Percentiles rank a stretch among this genome's conserved stretches.
Evolutionary conservation across 495 filamentous ascomycete genomes (phyloP).

Genomic region (Amniculicola lignicola): DNA sequence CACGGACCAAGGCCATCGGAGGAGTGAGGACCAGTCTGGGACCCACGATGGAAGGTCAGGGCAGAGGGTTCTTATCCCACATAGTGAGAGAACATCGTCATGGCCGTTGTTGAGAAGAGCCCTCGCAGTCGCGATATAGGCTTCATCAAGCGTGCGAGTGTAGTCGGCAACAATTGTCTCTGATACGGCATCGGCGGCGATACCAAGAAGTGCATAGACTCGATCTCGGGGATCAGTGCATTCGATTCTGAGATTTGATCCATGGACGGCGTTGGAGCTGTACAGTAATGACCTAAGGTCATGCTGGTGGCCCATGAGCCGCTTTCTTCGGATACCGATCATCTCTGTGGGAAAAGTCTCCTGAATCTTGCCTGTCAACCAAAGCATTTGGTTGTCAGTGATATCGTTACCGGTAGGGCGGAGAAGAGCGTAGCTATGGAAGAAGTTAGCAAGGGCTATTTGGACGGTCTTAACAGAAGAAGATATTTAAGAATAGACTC

Average conservation of each 20-base stretch:
- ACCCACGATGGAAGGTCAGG: constrained; percentile 13
- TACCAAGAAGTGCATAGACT: constrained; percentile 35
- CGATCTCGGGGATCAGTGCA: constrained; percentile 33
- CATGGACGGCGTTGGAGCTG: neutral
- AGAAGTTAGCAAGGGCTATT: too few relatives aligned
- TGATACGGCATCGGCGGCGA: constrained; percentile 28
- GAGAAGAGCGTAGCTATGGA: too few relatives aligned
- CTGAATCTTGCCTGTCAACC: neutral
- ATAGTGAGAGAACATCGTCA: constrained; percentile 8
- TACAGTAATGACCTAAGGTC: neutral
- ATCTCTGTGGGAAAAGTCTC: neutral
- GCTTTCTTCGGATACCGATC: neutral
- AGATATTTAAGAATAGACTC: neutral
- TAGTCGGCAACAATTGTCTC: constrained; percentile 34
- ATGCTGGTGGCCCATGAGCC: neutral
- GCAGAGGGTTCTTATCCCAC: constrained; percentile 2
- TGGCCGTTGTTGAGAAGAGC: constrained; percentile 10
- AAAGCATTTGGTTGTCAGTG: too few relatives aligned
- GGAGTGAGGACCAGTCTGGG: constrained; percentile 7
- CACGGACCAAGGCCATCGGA: constrained; percentile 3
- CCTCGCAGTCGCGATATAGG: constrained; percentile 24
- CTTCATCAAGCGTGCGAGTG: constrained; percentile 23
- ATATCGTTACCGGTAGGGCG: too few relatives aligned
- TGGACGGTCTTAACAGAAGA: neutral
- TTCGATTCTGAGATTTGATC: neutral